A percentile compares a stretch with the other conserved stretches of the same genome.
Conservation (phyloP, 176 grass and related monocot genomes). For the Eleusine indica region DNA sequence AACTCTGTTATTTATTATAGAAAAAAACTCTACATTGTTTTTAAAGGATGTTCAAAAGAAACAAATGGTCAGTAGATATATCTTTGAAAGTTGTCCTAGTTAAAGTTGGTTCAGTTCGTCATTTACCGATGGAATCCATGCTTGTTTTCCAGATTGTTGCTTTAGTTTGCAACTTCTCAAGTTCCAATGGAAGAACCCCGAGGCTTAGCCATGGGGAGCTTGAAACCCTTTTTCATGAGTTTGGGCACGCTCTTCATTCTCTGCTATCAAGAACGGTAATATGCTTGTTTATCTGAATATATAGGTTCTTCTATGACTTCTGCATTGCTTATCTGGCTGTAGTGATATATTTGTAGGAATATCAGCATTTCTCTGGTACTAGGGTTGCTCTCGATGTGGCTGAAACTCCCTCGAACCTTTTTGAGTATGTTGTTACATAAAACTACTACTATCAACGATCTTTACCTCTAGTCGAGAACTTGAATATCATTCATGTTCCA, state of each 20-base stretch:
- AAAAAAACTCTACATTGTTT: neutral
- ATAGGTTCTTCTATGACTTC: neutral
- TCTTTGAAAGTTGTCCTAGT: slow-evolving; percentile 20
- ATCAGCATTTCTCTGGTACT: slow-evolving; percentile 98
- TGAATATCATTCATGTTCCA: slow-evolving; percentile 40
- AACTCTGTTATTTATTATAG: neutral
- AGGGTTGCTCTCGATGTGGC: slow-evolving; percentile 96
- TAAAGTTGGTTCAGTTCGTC: slow-evolving; percentile 9
- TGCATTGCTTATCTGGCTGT: slow-evolving; percentile 27
- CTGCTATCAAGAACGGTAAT: slow-evolving; percentile 96
- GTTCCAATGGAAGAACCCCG: slow-evolving; percentile 59
- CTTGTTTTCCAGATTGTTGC: slow-evolving; percentile 78
- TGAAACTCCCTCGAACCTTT: slow-evolving; percentile 93
- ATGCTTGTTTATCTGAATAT: slow-evolving; percentile 21
- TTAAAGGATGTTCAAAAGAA: neutral
- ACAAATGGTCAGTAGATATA: slow-evolving; percentile 19
- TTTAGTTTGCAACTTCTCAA: slow-evolving; percentile 82
- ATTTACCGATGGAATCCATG: slow-evolving; percentile 26
- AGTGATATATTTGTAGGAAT: slow-evolving; percentile 68
- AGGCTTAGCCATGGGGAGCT: slow-evolving; percentile 85
- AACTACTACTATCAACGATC: neutral
- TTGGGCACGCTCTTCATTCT: slow-evolving; percentile 96
- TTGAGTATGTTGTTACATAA: slow-evolving; percentile 62
- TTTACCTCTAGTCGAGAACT: slow-evolving; percentile 19
- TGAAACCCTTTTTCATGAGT: slow-evolving; percentile 97